Conservation (phyloP, 495 filamentous ascomycete species). For the Penicillium chermesinum region DNA sequence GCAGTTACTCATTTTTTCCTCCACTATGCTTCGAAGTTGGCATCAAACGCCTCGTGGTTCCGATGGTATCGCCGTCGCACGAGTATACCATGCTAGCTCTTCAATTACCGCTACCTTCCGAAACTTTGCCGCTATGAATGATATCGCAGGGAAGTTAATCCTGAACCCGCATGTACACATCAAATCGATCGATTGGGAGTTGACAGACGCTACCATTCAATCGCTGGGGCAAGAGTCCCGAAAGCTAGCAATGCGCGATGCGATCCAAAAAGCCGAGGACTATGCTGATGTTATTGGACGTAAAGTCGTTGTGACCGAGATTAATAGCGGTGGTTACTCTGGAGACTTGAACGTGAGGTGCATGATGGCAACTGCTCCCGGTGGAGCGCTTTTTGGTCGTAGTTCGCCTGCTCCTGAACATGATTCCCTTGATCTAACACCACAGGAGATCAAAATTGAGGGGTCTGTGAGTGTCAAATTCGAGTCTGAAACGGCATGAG, state of each 20-base stretch:
- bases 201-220: constrained; percentile 17
- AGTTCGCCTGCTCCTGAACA: not conserved
- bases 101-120: constrained; percentile 12
- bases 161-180: constrained; percentile 16
- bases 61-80: constrained; percentile 6
- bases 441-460: not conserved
- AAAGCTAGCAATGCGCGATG: constrained; percentile 18
- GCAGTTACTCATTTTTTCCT: constrained; percentile 15
- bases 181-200: constrained; percentile 15
- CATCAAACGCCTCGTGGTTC: constrained; percentile 1
- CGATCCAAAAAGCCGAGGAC: constrained; percentile 17
- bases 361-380: too few species aligned
- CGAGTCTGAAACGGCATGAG: not conserved
- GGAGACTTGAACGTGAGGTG: too few species aligned
- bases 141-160: constrained; percentile 10
- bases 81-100: constrained; percentile 7
- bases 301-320: constrained; percentile 10
- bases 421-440: not conserved
- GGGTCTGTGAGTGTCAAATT: not conserved
- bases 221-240: constrained; percentile 9
- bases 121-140: constrained; percentile 12
- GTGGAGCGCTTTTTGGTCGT: not conserved
- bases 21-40: constrained; percentile 12
- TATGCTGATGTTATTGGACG: constrained; percentile 17
- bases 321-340: constrained; percentile 5